Evolutionary conservation across 805 yeast species (phyloP).

Genomic region (Saturnispora sanitii): DNA sequence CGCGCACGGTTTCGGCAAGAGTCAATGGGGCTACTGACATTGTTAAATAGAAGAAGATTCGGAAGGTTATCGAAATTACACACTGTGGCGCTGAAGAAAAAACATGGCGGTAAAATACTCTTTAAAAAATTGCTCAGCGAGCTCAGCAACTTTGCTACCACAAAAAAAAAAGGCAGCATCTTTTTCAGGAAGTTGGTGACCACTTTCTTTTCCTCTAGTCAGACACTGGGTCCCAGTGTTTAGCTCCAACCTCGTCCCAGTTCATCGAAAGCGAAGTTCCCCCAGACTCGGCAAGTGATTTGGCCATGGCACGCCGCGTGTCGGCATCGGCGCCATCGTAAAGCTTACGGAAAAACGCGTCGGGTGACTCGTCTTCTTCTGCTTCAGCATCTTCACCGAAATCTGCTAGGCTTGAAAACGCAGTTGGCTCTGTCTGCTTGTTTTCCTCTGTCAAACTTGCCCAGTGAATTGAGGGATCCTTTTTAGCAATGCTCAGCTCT

Average conservation of each 20-base stretch:
- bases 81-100: too few relatives aligned
- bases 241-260: slow-evolving; percentile 77
- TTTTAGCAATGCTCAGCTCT: slow-evolving; percentile 31
- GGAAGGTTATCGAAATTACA: slow-evolving; percentile 44
- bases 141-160: too few relatives aligned
- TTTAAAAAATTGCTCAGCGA: too few relatives aligned
- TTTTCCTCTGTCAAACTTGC: background rate
- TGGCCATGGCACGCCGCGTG: slow-evolving; percentile 90
- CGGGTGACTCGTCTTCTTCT: slow-evolving; percentile 39
- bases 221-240: slow-evolving; percentile 36
- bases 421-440: slow-evolving; percentile 3
- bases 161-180: too few relatives aligned
- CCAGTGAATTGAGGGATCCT: slow-evolving; percentile 1
- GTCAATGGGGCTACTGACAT: slow-evolving; percentile 7
- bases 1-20: slow-evolving; percentile 45
- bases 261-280: slow-evolving; percentile 92
- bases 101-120: too few relatives aligned
- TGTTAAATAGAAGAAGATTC: too few relatives aligned
- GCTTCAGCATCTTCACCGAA: slow-evolving; percentile 32
- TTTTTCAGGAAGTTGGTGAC: too few relatives aligned
- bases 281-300: slow-evolving; percentile 83
- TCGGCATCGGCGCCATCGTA: slow-evolving; percentile 81
- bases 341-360: slow-evolving; percentile 63
- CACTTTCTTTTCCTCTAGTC: too few relatives aligned
- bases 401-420: slow-evolving; percentile 14